Evolutionary conservation across 2,329 filamentous ascomycete genomes (phyloP).

Genomic region (Bipolaris zeicola): DNA sequence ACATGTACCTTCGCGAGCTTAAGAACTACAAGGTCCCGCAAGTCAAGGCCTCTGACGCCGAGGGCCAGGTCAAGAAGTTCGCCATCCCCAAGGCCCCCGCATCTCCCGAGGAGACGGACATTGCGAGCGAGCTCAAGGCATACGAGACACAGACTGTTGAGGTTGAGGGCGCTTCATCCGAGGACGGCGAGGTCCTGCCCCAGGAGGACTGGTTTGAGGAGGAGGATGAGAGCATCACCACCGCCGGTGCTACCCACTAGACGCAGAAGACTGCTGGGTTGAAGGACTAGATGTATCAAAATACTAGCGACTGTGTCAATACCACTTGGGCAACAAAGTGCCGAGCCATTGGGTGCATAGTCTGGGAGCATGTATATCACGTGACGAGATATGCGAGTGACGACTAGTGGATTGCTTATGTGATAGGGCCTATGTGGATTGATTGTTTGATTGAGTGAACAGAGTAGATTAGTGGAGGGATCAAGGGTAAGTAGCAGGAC

Average conservation of each 20-base stretch:
- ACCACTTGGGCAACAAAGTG: slow-evolving; percentile 38
- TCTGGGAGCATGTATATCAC: slow-evolving; percentile 22
- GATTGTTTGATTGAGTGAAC: background rate
- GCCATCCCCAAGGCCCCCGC: slow-evolving; percentile 75
- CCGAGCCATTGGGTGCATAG: slow-evolving; percentile 7
- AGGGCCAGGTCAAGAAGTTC: slow-evolving; percentile 92
- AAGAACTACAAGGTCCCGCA: slow-evolving; percentile 89
- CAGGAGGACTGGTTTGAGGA: slow-evolving; percentile 84
- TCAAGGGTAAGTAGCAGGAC: background rate
- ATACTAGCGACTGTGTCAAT: slow-evolving; percentile 44
- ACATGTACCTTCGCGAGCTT: slow-evolving; percentile 95
- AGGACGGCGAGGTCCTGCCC: slow-evolving; percentile 63
- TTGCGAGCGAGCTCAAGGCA: slow-evolving; percentile 87
- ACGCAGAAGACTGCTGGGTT: slow-evolving; percentile 13
- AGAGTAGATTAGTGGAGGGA: background rate
- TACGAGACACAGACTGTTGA: slow-evolving; percentile 96
- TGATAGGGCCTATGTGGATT: background rate
- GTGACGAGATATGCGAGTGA: slow-evolving; percentile 16
- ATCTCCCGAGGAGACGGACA: slow-evolving; percentile 92
- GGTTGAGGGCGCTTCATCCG: slow-evolving; percentile 78
- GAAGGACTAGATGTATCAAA: slow-evolving; percentile 41
- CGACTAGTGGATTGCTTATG: background rate
- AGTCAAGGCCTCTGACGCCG: slow-evolving; percentile 83
- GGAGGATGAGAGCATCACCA: slow-evolving; percentile 61
- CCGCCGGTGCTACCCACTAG: slow-evolving; percentile 46